Evolutionary conservation across 2,329 filamentous ascomycete genomes (phyloP).

Genomic region (Pseudogymnoascus pannorum): DNA sequence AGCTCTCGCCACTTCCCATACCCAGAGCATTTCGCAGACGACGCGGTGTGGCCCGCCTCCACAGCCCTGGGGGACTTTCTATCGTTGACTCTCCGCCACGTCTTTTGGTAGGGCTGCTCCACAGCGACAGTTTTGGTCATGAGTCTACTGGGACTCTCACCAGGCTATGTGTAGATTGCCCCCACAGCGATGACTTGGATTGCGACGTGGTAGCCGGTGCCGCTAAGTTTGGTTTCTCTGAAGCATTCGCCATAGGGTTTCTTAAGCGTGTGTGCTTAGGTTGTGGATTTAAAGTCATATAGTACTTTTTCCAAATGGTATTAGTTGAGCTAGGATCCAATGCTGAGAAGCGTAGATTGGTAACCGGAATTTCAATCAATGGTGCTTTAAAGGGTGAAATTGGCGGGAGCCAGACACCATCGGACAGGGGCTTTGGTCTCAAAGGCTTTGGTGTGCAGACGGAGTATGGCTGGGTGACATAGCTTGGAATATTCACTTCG

Average conservation of each 20-base stretch:
- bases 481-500: background rate
- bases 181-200: background rate
- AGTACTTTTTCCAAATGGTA: background rate
- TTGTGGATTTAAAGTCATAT: background rate
- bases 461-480: background rate
- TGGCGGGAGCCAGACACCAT: background rate
- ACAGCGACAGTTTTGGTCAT: background rate
- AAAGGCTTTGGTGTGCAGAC: constrained; percentile 2
- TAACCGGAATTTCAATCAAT: background rate
- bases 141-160: background rate
- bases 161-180: background rate
- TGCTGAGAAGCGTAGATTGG: background rate
- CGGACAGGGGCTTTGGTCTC: background rate
- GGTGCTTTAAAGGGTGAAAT: background rate
- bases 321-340: background rate
- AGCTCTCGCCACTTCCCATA: background rate
- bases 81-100: background rate
- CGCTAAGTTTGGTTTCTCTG: background rate
- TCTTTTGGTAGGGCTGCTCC: background rate
- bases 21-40: background rate
- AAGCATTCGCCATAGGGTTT: background rate
- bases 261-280: background rate
- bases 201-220: background rate
- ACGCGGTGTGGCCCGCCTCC: background rate
- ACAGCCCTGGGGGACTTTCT: background rate